These are phyloP conservation scores for Crithidia acanthocephali DNA, from an alignment of 208 protist genomes.

Conservation along the genomic window DNA sequence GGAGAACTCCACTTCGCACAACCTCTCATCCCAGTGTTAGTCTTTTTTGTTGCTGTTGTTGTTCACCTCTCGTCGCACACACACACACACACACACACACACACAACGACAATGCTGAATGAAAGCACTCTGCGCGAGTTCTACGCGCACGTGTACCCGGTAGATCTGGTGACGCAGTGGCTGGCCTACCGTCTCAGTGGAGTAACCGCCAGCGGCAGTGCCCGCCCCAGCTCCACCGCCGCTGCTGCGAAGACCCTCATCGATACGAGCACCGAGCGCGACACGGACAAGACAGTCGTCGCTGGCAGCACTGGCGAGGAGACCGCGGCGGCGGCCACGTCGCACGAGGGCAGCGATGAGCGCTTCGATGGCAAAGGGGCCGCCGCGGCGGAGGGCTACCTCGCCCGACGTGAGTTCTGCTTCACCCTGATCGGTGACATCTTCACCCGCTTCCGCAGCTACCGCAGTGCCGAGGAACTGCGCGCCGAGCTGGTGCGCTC, in stretches of 20 bases:
- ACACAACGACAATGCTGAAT: slow-evolving; percentile 59
- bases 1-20: too few species aligned
- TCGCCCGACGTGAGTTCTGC: slow-evolving; percentile 88
- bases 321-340: background rate
- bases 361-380: slow-evolving; percentile 16
- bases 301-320: background rate
- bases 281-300: background rate
- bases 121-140: slow-evolving; percentile 84
- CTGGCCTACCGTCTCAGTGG: slow-evolving; percentile 64
- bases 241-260: background rate
- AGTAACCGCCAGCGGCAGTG: background rate
- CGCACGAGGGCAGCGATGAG: background rate
- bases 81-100: background rate
- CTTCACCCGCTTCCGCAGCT: slow-evolving; percentile 90
- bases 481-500: slow-evolving; percentile 72
- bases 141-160: slow-evolving; percentile 89
- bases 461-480: slow-evolving; percentile 69
- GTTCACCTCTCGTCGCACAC: background rate
- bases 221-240: background rate
- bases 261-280: background rate
- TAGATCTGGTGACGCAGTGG: slow-evolving; percentile 81
- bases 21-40: too few species aligned
- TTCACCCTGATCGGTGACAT: slow-evolving; percentile 91
- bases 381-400: slow-evolving; percentile 57
- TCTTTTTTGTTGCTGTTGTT: too few species aligned